Evolutionary conservation across 345 rosid species (phyloP).

Genomic region (Populus simonii): DNA sequence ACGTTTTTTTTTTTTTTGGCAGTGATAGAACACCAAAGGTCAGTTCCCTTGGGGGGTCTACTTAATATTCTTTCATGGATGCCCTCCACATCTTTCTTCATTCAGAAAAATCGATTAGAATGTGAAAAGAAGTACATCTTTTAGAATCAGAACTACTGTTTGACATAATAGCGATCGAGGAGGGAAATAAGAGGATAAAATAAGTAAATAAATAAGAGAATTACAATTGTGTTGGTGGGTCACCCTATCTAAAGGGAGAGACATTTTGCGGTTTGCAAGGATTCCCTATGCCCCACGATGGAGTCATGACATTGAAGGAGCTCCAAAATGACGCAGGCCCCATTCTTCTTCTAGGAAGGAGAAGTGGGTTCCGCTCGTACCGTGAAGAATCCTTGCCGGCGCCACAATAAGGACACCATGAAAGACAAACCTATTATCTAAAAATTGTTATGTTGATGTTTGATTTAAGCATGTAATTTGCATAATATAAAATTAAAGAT

Average conservation of each 20-base stretch:
- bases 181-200: neutral
- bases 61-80: neutral
- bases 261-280: slow-evolving; percentile 27
- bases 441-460: no score
- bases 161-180: neutral
- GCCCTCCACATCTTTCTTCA: neutral
- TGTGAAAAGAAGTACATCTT: neutral
- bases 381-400: slow-evolving; percentile 22
- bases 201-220: neutral
- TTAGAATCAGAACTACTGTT: neutral
- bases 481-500: no score
- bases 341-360: neutral
- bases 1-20: neutral
- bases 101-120: neutral
- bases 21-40: neutral
- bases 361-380: slow-evolving; percentile 12
- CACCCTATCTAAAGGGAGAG: slow-evolving; percentile 32
- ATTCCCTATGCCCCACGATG: slow-evolving; percentile 27
- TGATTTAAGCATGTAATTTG: no score
- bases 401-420: slow-evolving; percentile 17
- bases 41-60: neutral
- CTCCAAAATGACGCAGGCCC: neutral
- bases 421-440: slow-evolving; percentile 13
- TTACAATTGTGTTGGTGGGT: neutral
- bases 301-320: slow-evolving; percentile 8